These are phyloP conservation scores for Macrocybe gigantea DNA, from an alignment of 768 basidiomycete species.

Conservation along the genomic window DNA sequence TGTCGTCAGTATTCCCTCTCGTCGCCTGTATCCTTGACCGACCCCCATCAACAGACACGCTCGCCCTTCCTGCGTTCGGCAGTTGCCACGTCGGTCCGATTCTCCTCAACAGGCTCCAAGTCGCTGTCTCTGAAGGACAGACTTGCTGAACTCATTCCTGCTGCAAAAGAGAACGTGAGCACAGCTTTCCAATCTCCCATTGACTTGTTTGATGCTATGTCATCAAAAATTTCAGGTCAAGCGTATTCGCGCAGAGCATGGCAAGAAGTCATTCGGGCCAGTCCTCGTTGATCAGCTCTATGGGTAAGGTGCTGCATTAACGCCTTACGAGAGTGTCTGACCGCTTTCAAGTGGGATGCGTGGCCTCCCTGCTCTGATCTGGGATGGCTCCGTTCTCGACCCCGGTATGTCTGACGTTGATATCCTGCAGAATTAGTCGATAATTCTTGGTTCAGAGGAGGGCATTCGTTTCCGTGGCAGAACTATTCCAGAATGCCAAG, in stretches of 20 bases:
- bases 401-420: constrained; percentile 47
- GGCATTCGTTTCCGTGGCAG: constrained; percentile 98
- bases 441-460: constrained; percentile 53
- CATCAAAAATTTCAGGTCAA: constrained; percentile 53
- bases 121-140: constrained; percentile 85
- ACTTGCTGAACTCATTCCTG: constrained; percentile 89
- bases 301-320: constrained; percentile 43
- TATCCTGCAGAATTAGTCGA: constrained; percentile 2
- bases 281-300: constrained; percentile 89
- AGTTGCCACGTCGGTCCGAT: constrained; percentile 41
- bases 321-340: constrained; percentile 1
- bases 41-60: constrained; percentile 36
- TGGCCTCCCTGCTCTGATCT: constrained; percentile 89
- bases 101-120: constrained; percentile 62
- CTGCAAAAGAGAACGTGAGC: constrained; percentile 68
- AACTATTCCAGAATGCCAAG: constrained; percentile 87
- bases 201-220: constrained; percentile 2
- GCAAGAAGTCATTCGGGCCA: constrained; percentile 90
- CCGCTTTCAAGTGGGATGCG: constrained; percentile 64
- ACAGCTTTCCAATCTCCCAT: background rate
- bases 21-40: background rate
- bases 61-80: constrained; percentile 38
- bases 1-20: constrained; percentile 24
- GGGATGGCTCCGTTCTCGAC: constrained; percentile 98
- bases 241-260: constrained; percentile 77